These are phyloP conservation scores for Arabidopsis thaliana DNA, from an alignment of 345 rosid genomes.

Conservation along the genomic window TAIR10.1 NC_003076.8:4663001-4663500, in stretches of 20 bases:
- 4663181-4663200: slow-evolving; percentile 88
- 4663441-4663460: slow-evolving; percentile 71
- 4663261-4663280: slow-evolving; percentile 79
- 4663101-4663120: slow-evolving; percentile 71
- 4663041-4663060: slow-evolving; percentile 53
- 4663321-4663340: background rate
- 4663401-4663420: slow-evolving; percentile 59
- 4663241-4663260: slow-evolving; percentile 66
- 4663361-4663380: slow-evolving; percentile 78
- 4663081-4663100: slow-evolving; percentile 60
- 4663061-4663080: slow-evolving; percentile 50
- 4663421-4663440: slow-evolving; percentile 71
- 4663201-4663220: slow-evolving; percentile 77
- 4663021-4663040: slow-evolving; percentile 17
- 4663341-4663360: slow-evolving; percentile 75
- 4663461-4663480: slow-evolving; percentile 78
- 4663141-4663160: slow-evolving; percentile 73
- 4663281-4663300: background rate
- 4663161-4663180: slow-evolving; percentile 84
- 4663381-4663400: slow-evolving; percentile 65
- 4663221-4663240: slow-evolving; percentile 87
- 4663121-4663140: slow-evolving; percentile 66
- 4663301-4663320: background rate
- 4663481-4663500: slow-evolving; percentile 82
- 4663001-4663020: background rate